A percentile compares a stretch with the other conserved stretches of the same genome.
Evolutionary conservation across 1,284 basidiomycete genomes (phyloP).

Genomic region (Heterobasidion annosum): DNA sequence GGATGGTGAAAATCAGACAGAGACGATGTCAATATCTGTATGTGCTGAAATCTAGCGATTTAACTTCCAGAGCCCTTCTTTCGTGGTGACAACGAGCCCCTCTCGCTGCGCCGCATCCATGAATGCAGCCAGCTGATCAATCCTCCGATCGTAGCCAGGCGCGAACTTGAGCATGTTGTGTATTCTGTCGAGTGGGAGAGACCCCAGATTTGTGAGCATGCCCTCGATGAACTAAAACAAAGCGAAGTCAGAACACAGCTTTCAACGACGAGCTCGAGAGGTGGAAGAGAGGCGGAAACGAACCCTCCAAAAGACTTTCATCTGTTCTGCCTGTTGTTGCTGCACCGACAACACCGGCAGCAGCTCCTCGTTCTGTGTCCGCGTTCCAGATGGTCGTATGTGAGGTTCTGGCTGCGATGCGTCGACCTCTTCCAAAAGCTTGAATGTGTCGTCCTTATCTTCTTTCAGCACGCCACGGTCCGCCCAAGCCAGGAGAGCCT

Average conservation of each 20-base stretch:
- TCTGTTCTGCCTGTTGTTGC: constrained; percentile 75
- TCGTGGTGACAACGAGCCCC: constrained; percentile 53
- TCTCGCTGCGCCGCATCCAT: constrained; percentile 74
- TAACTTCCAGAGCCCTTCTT: constrained; percentile 71
- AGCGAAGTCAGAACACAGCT: background rate
- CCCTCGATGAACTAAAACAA: constrained; percentile 63
- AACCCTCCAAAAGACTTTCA: constrained; percentile 83
- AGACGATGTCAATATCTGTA: too few relatives aligned
- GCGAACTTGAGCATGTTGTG: constrained; percentile 79
- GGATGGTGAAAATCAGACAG: too few relatives aligned
- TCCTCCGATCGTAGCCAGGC: constrained; percentile 67
- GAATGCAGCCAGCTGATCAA: constrained; percentile 69
- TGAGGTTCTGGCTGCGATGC: constrained; percentile 16
- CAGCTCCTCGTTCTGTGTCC: constrained; percentile 32
- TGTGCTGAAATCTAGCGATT: constrained; percentile 13
- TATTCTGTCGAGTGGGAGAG: constrained; percentile 65
- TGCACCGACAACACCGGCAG: constrained; percentile 49
- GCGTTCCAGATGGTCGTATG: constrained; percentile 10
- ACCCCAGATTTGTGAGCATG: constrained; percentile 77
- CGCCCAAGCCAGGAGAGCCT: constrained; percentile 78
- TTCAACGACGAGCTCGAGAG: constrained; percentile 8
- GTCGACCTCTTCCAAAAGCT: constrained; percentile 55
- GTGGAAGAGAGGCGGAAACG: constrained; percentile 9
- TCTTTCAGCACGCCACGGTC: constrained; percentile 75
- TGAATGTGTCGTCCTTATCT: constrained; percentile 46